Evolutionary conservation across 768 basidiomycete genomes (phyloP), one percentile per base, ranked within the genome.

Genomic region (Serendipita vermifera): DNA sequence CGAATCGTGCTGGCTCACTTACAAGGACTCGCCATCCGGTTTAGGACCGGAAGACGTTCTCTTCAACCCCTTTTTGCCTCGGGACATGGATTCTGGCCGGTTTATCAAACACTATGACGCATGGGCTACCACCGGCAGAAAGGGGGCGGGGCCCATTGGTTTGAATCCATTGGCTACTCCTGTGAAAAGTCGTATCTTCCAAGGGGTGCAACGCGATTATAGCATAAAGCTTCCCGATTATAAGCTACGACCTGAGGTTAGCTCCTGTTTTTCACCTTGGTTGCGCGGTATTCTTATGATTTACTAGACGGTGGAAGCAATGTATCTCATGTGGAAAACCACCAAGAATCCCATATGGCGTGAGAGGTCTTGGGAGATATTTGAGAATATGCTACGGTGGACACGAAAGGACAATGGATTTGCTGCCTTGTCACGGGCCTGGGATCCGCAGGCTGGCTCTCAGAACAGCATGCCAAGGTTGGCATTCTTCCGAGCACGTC

Each of bases 311-410:
- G 29, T 64, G 27, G 63, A 64, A 46, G 58, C 59, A 17, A 59
- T 59, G 58, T 59, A 40, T 43, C 20, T 59, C 31, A n/a, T 64
- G 57, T 64, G 56, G 55, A 61, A 60, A 53, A 61, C 57, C 6
- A 64, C 63, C 11, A 58, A 56, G 27, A 59, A 64, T 54, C 26
- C 40, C 11, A 43, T 60, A 7, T 66, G 65, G 65, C 55, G 65
- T 17, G 61, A 66, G 33, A 58, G 65, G 13, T 62, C 59, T n/a
- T 66, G 65, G 65, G 43, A 55, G 26, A 64, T 65, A 14, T 66
- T 57, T 43, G 58, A 64, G 46, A 57, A 58, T 15, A 61, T 66
- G 27, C 58, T 60, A 35, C 55, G 46, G 33, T 36, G 61, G 35
- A 54, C 58, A 9, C 56, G 56, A 33, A 36, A 57, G 14, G 57